phyloP scores from a whole-genome alignment of 768 basidiomycete species.

The Auricularia heimuer region DNA sequence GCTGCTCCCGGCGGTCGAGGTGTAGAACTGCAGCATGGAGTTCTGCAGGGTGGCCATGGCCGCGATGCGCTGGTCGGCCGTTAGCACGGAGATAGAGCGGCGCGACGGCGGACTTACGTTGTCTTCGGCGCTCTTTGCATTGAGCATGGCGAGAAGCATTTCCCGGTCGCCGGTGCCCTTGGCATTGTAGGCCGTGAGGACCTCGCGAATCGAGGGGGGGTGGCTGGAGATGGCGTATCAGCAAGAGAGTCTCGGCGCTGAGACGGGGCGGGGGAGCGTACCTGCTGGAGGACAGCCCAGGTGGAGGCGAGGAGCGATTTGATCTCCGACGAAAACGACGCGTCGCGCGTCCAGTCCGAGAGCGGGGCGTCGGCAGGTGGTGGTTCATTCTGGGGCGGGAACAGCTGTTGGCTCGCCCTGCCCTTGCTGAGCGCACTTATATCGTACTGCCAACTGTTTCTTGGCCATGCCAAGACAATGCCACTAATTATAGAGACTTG shows the following conservation, averaged over 20 bases:
- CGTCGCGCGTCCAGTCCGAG: neutral
- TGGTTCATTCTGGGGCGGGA: neutral
- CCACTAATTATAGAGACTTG: neutral
- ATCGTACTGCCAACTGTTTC: neutral
- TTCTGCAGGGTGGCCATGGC: constrained; percentile 61
- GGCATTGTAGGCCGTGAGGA: constrained; percentile 72
- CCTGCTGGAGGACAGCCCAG: constrained; percentile 40
- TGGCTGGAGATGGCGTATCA: constrained; percentile 30
- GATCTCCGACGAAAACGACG: neutral
- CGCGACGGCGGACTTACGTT: constrained; percentile 43
- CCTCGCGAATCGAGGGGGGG: constrained; percentile 78
- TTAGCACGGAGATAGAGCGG: constrained; percentile 4
- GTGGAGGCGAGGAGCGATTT: constrained; percentile 29
- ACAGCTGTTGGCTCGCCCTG: neutral
- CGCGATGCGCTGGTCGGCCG: constrained; percentile 48
- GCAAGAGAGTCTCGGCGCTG: neutral
- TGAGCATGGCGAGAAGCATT: constrained; percentile 82
- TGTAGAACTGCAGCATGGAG: constrained; percentile 54
- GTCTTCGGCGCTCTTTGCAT: constrained; percentile 88
- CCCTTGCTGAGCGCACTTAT: neutral
- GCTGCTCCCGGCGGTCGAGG: neutral
- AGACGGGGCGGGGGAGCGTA: constrained; percentile 11
- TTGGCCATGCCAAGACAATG: neutral
- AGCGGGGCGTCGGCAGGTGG: neutral
- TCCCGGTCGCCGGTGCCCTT: constrained; percentile 90